A percentile compares a stretch with the other conserved stretches of the same genome.
These are phyloP conservation scores for Coprinellus micaceus DNA, from an alignment of 768 basidiomycete species.

Conservation along the genomic window DNA sequence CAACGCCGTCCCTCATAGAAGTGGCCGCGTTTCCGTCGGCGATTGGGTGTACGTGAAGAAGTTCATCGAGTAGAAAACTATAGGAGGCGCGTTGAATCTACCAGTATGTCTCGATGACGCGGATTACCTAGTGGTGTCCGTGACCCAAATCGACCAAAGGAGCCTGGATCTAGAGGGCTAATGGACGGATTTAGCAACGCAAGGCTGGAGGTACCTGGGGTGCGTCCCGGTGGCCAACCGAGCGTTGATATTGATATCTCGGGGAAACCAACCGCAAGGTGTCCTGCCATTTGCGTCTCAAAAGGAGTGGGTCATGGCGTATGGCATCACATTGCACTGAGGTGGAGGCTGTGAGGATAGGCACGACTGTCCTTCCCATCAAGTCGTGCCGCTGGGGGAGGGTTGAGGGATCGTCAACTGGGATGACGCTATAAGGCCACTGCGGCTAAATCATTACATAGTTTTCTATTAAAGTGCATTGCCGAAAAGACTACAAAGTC, in stretches of 20 bases:
- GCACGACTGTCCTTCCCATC: neutral
- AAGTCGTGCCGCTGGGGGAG: neutral
- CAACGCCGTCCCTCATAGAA: constrained; percentile 51
- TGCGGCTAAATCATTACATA: neutral
- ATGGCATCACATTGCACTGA: neutral
- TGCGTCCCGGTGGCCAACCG: neutral
- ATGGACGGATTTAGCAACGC: too few species aligned
- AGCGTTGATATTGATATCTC: constrained; percentile 1
- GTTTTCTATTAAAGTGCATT: neutral
- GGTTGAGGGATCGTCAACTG: neutral
- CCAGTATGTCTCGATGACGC: neutral
- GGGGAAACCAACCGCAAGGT: constrained; percentile 4
- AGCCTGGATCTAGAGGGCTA: too few species aligned
- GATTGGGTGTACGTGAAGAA: constrained; percentile 53
- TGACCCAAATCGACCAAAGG: too few species aligned
- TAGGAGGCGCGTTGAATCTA: neutral
- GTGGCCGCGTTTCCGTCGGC: constrained; percentile 57
- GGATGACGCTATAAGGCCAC: neutral
- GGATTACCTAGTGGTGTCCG: neutral
- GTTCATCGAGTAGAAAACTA: constrained; percentile 6
- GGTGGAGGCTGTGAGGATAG: neutral
- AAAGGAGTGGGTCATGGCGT: neutral
- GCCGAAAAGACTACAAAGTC: neutral
- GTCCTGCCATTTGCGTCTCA: neutral
- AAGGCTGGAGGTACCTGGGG: neutral